Evolutionary conservation across 2,329 filamentous ascomycete species (phyloP).

Genomic region (Beauveria rudraprayagi): DNA sequence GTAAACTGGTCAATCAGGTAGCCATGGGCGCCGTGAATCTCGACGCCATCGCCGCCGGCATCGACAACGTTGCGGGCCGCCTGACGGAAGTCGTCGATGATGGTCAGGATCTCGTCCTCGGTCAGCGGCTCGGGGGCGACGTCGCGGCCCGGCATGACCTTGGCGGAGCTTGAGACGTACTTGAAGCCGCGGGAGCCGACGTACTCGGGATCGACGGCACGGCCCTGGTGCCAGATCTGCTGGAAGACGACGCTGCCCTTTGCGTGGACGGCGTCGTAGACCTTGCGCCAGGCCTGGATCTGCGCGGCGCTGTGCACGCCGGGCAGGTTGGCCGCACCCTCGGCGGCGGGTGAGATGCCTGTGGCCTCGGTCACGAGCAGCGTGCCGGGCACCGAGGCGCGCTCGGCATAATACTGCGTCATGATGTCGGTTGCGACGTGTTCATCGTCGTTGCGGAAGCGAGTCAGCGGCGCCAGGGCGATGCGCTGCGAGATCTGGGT

Average conservation of each 20-base stretch:
- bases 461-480: constrained; percentile 49
- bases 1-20: constrained; percentile 55
- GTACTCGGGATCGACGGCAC: constrained; percentile 22
- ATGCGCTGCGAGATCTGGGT: constrained; percentile 34
- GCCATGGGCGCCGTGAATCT: constrained; percentile 46
- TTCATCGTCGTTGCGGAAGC: constrained; percentile 38
- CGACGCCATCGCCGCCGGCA: constrained; percentile 63
- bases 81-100: constrained; percentile 51
- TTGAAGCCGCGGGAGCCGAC: constrained; percentile 21
- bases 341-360: constrained; percentile 26
- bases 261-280: constrained; percentile 53
- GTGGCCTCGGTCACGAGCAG: constrained; percentile 40
- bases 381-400: constrained; percentile 33
- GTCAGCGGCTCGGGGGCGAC: constrained; percentile 55
- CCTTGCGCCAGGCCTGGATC: constrained; percentile 47
- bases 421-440: constrained; percentile 19
- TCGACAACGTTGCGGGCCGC: constrained; percentile 47
- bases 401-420: constrained; percentile 38
- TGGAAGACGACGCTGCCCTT: constrained; percentile 52
- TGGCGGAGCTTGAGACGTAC: constrained; percentile 6
- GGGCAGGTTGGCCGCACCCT: constrained; percentile 33
- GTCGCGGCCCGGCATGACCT: constrained; percentile 37
- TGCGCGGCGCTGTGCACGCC: constrained; percentile 50
- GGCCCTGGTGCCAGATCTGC: constrained; percentile 56
- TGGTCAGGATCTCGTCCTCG: constrained; percentile 51